Evolutionary conservation across 73 alveolate species (phyloP).

Genomic region (Blepharisma japonicum): DNA sequence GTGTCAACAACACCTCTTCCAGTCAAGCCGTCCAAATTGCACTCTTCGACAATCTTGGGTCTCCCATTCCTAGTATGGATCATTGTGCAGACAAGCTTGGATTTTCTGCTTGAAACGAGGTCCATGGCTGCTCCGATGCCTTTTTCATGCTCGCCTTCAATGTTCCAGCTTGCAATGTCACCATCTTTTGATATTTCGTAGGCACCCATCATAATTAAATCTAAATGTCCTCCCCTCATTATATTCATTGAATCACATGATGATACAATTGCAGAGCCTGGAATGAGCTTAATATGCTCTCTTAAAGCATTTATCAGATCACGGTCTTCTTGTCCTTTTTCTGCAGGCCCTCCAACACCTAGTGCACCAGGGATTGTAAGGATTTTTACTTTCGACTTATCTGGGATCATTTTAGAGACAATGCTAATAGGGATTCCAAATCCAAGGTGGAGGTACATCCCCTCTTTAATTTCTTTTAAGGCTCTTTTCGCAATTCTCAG

Average conservation of each 20-base stretch:
- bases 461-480: conserved; percentile 62
- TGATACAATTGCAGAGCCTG: conserved; percentile 77
- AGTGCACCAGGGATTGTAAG: conserved; percentile 67
- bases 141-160: conserved; percentile 88
- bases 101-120: conserved; percentile 67
- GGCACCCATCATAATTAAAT: conserved; percentile 78
- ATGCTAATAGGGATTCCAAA: conserved; percentile 79
- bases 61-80: conserved; percentile 68
- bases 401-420: conserved; percentile 49
- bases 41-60: conserved; percentile 53
- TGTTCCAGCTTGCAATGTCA: conserved; percentile 94
- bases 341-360: conserved; percentile 79
- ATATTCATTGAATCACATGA: conserved; percentile 82
- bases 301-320: conserved; percentile 91
- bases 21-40: conserved; percentile 72
- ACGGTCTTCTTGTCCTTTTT: conserved; percentile 64
- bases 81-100: conserved; percentile 67
- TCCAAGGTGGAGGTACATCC: conserved; percentile 81
- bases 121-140: conserved; percentile 95
- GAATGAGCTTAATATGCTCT: conserved; percentile 66
- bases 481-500: conserved; percentile 71
- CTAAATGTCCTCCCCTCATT: conserved; percentile 87
- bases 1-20: conserved; percentile 69
- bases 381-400: conserved; percentile 38
- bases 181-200: conserved; percentile 75